Percentiles rank a stretch among this genome's conserved stretches.
phyloP scores from a whole-genome alignment of 352 stramenopile species.

The Pythium aquatile region DNA sequence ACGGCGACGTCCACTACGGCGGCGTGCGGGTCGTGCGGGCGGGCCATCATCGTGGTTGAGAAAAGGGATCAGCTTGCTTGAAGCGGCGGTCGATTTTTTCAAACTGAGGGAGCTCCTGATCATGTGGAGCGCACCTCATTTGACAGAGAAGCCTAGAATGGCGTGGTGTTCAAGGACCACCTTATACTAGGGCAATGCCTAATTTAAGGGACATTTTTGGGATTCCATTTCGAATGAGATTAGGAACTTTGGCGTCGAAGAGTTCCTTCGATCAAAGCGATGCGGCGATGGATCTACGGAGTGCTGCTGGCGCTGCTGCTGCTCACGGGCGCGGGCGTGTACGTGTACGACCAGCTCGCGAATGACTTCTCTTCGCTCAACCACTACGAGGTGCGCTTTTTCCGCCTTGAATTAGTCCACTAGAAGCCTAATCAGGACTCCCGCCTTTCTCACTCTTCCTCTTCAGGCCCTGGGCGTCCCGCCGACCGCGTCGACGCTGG shows the following conservation, averaged over 20 bases:
- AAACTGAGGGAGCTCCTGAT: constrained; percentile 9
- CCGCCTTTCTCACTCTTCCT: neutral
- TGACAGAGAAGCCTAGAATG: neutral
- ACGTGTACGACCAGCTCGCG: constrained; percentile 34
- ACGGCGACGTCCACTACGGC: neutral
- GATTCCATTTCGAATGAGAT: neutral
- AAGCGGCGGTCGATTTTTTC: constrained; percentile 1
- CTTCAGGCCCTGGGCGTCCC: constrained; percentile 31
- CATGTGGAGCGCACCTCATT: constrained; percentile 23
- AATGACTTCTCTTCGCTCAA: constrained; percentile 39
- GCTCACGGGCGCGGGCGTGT: constrained; percentile 12
- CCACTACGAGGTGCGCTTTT: constrained; percentile 36
- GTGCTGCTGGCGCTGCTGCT: constrained; percentile 19
- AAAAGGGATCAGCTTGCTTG: neutral
- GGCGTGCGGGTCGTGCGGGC: constrained; percentile 6
- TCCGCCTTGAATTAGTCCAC: neutral
- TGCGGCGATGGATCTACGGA: constrained; percentile 16
- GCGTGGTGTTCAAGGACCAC: constrained; percentile 5
- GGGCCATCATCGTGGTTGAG: constrained; percentile 8
- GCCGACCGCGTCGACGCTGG: constrained; percentile 21
- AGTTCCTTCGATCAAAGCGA: neutral
- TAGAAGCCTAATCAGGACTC: neutral
- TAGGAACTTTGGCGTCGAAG: neutral
- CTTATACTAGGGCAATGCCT: neutral
- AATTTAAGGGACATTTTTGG: neutral